Conservation (phyloP, 2,329 filamentous ascomycete species). For the Alternaria dauci region DNA sequence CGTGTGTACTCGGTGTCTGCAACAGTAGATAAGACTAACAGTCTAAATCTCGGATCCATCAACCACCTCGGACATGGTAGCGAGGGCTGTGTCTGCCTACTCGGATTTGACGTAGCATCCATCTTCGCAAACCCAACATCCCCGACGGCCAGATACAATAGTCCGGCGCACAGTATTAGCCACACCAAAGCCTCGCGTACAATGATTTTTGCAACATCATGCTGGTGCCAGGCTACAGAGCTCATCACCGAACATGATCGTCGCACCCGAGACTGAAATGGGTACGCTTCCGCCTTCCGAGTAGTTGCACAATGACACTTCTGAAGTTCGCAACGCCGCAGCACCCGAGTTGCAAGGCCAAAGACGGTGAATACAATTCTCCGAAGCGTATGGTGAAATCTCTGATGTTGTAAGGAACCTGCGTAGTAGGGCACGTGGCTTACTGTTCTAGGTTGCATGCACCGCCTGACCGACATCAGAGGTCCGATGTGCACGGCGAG, state of each 20-base stretch:
- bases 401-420: neutral
- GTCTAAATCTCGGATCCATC: neutral
- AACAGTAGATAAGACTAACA: neutral
- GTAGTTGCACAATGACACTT: neutral
- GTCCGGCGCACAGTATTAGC: neutral
- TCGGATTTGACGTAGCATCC: neutral
- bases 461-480: neutral
- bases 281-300: neutral
- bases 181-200: neutral
- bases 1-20: neutral
- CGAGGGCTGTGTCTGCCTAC: neutral
- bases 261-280: neutral
- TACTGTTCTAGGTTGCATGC: neutral
- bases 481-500: neutral
- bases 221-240: neutral
- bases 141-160: neutral
- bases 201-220: neutral
- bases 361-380: neutral
- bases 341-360: neutral
- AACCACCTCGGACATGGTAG: neutral
- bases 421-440: neutral
- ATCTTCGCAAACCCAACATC: neutral
- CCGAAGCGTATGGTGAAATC: neutral
- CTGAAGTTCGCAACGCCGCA: neutral
- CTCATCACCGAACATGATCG: neutral